Percentiles rank a stretch among this genome's conserved stretches.
These are phyloP conservation scores for Pisolithus albus DNA, from an alignment of 768 basidiomycete genomes.

Conservation along the genomic window DNA sequence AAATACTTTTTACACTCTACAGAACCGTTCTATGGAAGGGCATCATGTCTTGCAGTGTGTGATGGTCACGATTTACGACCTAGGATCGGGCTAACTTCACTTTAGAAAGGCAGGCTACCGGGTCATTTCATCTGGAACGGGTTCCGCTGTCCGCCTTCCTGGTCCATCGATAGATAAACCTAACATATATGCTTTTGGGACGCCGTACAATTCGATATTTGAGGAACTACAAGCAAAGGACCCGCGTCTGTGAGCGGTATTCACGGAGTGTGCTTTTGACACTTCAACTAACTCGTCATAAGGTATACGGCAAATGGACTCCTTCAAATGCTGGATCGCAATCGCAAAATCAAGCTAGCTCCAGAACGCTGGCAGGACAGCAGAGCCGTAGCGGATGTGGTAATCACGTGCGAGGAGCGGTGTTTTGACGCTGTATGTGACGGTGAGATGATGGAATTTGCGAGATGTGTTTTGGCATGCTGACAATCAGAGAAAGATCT, in stretches of 20 bases:
- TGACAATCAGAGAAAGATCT: conserved; percentile 51
- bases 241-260: conserved; percentile 59
- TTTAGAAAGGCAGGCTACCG: conserved; percentile 81
- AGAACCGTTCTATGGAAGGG: conserved; percentile 99
- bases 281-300: conserved; percentile 10
- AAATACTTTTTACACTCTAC: conserved; percentile 12
- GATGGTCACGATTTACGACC: neutral
- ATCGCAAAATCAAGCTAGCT: conserved; percentile 82
- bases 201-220: conserved; percentile 93
- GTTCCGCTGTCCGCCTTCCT: conserved; percentile 93
- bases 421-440: conserved; percentile 99
- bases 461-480: conserved; percentile 5
- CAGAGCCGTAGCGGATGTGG: conserved; percentile 83
- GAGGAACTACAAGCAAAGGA: conserved; percentile 85
- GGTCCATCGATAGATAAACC: conserved; percentile 96
- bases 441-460: conserved; percentile 46
- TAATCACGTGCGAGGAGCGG: conserved; percentile 97
- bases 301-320: conserved; percentile 94
- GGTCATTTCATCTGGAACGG: conserved; percentile 93
- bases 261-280: conserved; percentile 1
- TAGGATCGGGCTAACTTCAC: conserved; percentile 5
- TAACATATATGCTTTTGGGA: conserved; percentile 94
- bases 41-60: conserved; percentile 85
- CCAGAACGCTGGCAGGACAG: conserved; percentile 98
- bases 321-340: conserved; percentile 93